A percentile compares a stretch with the other conserved stretches of the same genome.
These are phyloP conservation scores for Solanum hybrid DNA, from an alignment of 305 asterid genomes.

Conservation along the genomic window DNA sequence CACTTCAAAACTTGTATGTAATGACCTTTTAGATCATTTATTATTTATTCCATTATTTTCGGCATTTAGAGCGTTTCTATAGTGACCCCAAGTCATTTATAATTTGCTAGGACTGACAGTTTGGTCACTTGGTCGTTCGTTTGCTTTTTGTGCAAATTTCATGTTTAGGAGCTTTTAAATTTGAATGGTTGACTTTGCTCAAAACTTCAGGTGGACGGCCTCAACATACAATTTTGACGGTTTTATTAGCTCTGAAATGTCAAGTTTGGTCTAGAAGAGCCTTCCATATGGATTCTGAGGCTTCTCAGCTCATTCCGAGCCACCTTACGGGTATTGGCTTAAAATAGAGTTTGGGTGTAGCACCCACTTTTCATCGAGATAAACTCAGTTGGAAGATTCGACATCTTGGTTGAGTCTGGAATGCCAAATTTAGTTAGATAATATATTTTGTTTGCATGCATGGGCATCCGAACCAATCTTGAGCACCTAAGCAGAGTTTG, in stretches of 20 bases:
- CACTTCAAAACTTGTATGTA: background rate
- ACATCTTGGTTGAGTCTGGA: background rate
- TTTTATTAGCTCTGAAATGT: no score
- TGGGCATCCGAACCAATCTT: background rate
- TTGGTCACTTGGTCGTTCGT: background rate
- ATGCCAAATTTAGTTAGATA: background rate
- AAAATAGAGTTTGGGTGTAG: background rate
- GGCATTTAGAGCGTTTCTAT: background rate
- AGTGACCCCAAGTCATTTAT: background rate
- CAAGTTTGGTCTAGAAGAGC: background rate
- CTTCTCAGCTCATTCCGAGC: fast-evolving
- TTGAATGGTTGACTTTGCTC: background rate
- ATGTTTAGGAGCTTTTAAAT: background rate
- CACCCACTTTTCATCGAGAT: background rate
- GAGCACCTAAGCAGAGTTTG: background rate
- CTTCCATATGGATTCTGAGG: background rate
- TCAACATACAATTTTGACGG: no score
- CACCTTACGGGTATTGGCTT: background rate
- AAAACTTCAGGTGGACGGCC: background rate
- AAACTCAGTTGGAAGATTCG: background rate
- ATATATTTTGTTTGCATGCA: background rate
- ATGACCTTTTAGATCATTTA: background rate
- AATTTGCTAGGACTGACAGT: background rate
- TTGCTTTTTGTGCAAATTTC: background rate
- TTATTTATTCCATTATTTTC: no score